Evolutionary conservation across 495 filamentous ascomycete species (phyloP).

Genomic region (Trichoderma virens): DNA sequence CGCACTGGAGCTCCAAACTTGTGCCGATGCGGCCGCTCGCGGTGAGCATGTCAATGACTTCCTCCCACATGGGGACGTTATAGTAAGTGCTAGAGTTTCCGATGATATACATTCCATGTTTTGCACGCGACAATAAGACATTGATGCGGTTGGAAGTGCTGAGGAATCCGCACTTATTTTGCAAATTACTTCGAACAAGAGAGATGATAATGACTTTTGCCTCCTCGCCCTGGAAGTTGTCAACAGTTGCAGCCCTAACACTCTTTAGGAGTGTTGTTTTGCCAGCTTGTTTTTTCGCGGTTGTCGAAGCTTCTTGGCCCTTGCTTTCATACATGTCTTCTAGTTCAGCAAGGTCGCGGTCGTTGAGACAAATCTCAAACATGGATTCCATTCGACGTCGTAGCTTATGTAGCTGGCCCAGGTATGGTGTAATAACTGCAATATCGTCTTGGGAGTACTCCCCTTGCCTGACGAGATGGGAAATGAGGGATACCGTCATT

Average conservation of each 20-base stretch:
- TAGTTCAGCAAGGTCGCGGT: constrained; percentile 57
- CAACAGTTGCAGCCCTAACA: constrained; percentile 70
- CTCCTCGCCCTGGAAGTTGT: constrained; percentile 82
- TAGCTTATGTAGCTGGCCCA: constrained; percentile 62
- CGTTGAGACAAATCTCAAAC: constrained; percentile 58
- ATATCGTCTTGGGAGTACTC: constrained; percentile 58
- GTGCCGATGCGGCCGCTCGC: constrained; percentile 43
- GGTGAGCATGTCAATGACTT: constrained; percentile 51
- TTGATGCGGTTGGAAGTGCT: constrained; percentile 74
- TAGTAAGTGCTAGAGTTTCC: constrained; percentile 56
- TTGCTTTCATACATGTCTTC: constrained; percentile 29
- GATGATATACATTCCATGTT: constrained; percentile 81
- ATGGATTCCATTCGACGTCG: constrained; percentile 37
- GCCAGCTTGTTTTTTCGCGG: constrained; percentile 12
- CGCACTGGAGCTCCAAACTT: constrained; percentile 52
- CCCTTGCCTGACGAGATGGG: constrained; percentile 66
- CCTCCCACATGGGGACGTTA: constrained; percentile 59
- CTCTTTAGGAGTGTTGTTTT: constrained; percentile 51
- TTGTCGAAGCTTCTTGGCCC: constrained; percentile 18
- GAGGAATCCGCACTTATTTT: constrained; percentile 62
- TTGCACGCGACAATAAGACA: constrained; percentile 63
- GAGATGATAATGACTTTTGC: constrained; percentile 78
- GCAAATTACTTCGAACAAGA: constrained; percentile 63
- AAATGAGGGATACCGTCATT: constrained; percentile 57
- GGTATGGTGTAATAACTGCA: constrained; percentile 70